Base-by-base conservation (phyloP, 2,329 filamentous ascomycete species). In the Sarocladium strictum region DNA sequence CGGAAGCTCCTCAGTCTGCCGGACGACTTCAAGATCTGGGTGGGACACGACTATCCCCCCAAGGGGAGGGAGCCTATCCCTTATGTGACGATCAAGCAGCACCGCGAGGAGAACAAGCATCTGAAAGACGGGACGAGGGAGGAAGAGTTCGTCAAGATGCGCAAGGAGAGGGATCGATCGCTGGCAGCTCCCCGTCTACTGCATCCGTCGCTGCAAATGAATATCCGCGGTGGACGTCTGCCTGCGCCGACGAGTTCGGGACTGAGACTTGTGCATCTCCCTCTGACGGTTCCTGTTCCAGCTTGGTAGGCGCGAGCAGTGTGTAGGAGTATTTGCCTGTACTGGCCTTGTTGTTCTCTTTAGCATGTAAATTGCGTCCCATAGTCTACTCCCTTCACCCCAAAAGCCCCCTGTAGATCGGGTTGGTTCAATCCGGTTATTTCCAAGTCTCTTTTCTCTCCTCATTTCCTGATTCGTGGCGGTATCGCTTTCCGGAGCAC, bases 11-110 rank as follows among this genome's bases (percentile, higher is more conserved):
- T 79, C 1, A 33, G 41, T 14, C 23, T 79, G 3, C 70, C 72
- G 0, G 65, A 64, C 3, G 58, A 74, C 40, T 66, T 70, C 41
- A 72, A 69, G 41, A 69, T 80, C 53, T 80, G 75, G 69, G 74
- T 71, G 0, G 77, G 77, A 0, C 77, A 80, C 56, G 77, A 80
- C 60, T 80, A 80, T 58, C 76, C 77, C 0, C 69, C 73, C 0
- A 51, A 56, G 6, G 57, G 54, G 2, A 66, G 72, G 6, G 63
- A 58, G 0, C 69, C 74, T 0, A 55, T 69, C 2, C 62, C 76
- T 0, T 76, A 61, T 43, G 62, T 72, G 58, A 77, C 65, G 2
- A 75, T 79, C 1, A 58, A 58, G 3, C 69, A 73, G 15, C 76
- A 79, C 35, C 67, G 60, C 33, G 55, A 58, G 33, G 58, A 64